phyloP scores from a whole-genome alignment of 148 eudicot genomes.

The Euryodendron excelsum region DNA sequence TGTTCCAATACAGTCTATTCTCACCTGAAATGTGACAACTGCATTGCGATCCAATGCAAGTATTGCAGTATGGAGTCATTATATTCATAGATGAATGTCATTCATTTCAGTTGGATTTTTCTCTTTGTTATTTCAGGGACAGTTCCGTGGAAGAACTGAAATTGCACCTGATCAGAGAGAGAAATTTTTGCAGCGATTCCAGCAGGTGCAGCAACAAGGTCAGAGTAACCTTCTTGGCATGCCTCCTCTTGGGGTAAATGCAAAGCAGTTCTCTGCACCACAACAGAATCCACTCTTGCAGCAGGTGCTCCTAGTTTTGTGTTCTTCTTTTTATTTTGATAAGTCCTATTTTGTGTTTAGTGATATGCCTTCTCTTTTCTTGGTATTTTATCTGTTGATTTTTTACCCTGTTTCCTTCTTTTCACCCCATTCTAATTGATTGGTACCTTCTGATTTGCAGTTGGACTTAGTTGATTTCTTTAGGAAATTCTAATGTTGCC shows the following conservation, averaged over 20 bases:
- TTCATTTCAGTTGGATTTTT: background rate
- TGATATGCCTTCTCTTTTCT: background rate
- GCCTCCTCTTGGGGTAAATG: constrained; percentile 71
- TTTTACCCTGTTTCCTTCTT: constrained; percentile 1
- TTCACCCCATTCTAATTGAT: background rate
- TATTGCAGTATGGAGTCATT: no score
- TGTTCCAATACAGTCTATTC: no score
- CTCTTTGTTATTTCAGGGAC: constrained; percentile 47
- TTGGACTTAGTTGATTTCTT: background rate
- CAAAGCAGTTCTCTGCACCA: constrained; percentile 76
- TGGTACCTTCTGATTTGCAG: background rate
- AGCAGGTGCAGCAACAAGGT: constrained; percentile 92
- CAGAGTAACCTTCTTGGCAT: constrained; percentile 79
- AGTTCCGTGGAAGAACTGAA: constrained; percentile 89
- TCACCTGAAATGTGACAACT: no score
- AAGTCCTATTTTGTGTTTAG: no score
- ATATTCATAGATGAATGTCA: no score
- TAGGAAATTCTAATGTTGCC: background rate
- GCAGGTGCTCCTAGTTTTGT: constrained; percentile 50
- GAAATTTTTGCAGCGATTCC: constrained; percentile 74
- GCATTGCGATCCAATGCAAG: no score
- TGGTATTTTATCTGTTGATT: no score
- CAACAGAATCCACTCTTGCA: constrained; percentile 76
- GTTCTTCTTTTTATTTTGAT: no score
- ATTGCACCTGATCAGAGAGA: constrained; percentile 97